Base-by-base conservation (phyloP, 106 monocot genomes). In the Triglochin maritima region DNA sequence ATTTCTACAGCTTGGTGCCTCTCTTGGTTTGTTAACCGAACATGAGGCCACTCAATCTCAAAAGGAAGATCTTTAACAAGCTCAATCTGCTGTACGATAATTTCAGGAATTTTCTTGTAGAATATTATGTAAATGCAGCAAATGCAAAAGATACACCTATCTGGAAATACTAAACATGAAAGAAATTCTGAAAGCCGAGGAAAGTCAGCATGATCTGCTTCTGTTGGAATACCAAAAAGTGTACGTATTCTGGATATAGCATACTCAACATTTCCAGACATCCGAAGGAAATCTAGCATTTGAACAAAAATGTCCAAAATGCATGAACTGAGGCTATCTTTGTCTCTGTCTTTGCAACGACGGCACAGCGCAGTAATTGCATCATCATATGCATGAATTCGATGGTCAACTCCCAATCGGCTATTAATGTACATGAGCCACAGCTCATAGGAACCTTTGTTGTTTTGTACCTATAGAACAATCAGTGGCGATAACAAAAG, bases 341-440 rank as follows among this genome's bases (percentile, higher is more conserved):
- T 62, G 50, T 80, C 79, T 53, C 54, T 52, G 9, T 82, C 76
- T 56, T 9, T 49, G 49, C 47, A 46, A 2, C 54, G 50, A 60
- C 64, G 72, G 70, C 76, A 92, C 17, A 98, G 68, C 47, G 61
- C 69, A 53, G 68, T 69, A 66, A 98, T 74, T 50, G 92, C 92
- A 56, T 78, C 43, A 54, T 80, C 61, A 62, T 84, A 98, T 47
- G 98, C 92, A 70, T 80, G 56, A 70, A 82, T 62, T 47, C 84
- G 79, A 53, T 85, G 77, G 46, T 63, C 67, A 74, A 82, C 57
- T 11, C 71, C 73, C 69, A 79, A 65, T 69, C 92, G 74, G 62
- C 98, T 98, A 66, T 92, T 88, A 47, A 98, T 86, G 74, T 82
- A 89, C 79, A 92, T 79, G 41, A 86, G 92, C 98, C 98, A 98